phyloP scores from a whole-genome alignment of 768 basidiomycete genomes.

The Lactifluus hygrophoroides region DNA sequence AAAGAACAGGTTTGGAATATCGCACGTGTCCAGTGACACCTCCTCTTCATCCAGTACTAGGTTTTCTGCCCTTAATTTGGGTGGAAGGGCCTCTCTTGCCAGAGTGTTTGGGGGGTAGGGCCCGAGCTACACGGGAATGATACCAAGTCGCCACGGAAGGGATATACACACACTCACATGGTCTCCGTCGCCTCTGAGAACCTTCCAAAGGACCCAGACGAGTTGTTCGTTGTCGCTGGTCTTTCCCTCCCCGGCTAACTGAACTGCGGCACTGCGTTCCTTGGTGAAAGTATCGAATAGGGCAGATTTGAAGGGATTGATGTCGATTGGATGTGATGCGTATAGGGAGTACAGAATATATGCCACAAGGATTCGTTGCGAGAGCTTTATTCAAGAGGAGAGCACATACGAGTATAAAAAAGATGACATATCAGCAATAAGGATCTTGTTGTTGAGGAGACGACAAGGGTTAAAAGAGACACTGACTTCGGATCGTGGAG shows the following conservation, averaged over 20 bases:
- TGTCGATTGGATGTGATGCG: slow-evolving; percentile 66
- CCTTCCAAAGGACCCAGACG: slow-evolving; percentile 85
- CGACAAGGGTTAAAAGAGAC: background rate
- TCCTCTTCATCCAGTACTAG: slow-evolving; percentile 55
- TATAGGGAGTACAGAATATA: slow-evolving; percentile 77
- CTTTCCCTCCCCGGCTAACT: slow-evolving; percentile 38
- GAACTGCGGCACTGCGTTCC: slow-evolving; percentile 56
- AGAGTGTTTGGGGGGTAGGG: slow-evolving; percentile 72
- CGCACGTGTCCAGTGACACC: slow-evolving; percentile 8
- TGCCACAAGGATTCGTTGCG: slow-evolving; percentile 67
- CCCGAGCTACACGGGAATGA: slow-evolving; percentile 53
- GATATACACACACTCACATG: slow-evolving; percentile 45
- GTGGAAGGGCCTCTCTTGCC: slow-evolving; percentile 65
- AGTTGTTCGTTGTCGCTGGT: slow-evolving; percentile 63
- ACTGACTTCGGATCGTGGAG: slow-evolving; percentile 22
- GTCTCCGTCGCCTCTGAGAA: slow-evolving; percentile 72
- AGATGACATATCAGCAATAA: background rate
- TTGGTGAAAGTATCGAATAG: slow-evolving; percentile 57
- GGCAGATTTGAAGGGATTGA: slow-evolving; percentile 77
- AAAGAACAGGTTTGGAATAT: background rate
- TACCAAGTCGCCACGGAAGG: slow-evolving; percentile 11
- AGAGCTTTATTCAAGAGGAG: slow-evolving; percentile 36
- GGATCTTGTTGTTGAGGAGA: background rate
- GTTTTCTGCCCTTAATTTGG: slow-evolving; percentile 66
- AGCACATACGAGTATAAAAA: background rate